A percentile compares a stretch with the other conserved stretches of the same genome.
Evolutionary conservation across 345 rosid genomes (phyloP).

Genomic region (Aquilaria malaccensis): DNA sequence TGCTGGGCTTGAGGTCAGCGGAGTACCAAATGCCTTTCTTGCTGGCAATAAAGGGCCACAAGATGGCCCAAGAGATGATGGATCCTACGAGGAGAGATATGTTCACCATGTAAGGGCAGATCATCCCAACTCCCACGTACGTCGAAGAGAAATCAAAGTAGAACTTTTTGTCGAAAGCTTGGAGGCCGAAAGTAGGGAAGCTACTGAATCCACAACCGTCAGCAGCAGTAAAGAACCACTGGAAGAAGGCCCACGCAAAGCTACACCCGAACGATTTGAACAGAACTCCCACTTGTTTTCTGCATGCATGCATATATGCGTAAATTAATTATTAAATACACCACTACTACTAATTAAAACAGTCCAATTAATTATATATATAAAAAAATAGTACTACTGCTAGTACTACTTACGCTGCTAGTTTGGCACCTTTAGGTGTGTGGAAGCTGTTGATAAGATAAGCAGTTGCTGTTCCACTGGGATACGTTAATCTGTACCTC

Average conservation of each 20-base stretch:
- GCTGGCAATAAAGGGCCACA: constrained; percentile 73
- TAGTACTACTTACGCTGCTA: constrained; percentile 50
- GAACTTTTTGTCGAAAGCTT: constrained; percentile 55
- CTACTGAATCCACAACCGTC: constrained; percentile 74
- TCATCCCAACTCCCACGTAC: constrained; percentile 91
- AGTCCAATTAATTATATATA: background rate
- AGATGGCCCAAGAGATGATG: constrained; percentile 70
- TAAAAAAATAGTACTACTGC: background rate
- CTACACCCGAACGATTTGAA: constrained; percentile 40
- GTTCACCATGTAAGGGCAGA: constrained; percentile 84
- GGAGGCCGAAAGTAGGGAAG: constrained; percentile 75
- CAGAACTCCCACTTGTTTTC: constrained; percentile 49
- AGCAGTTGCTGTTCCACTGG: constrained; percentile 94
- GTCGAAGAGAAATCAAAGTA: constrained; percentile 88
- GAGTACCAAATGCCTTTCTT: constrained; percentile 76
- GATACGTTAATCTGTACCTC: constrained; percentile 76
- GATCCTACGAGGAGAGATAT: constrained; percentile 76
- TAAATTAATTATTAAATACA: background rate
- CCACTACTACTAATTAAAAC: background rate
- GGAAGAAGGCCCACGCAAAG: constrained; percentile 52
- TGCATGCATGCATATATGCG: constrained; percentile 1
- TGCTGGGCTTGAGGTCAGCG: constrained; percentile 29
- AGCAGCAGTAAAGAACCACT: constrained; percentile 51
- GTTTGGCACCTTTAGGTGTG: constrained; percentile 84
- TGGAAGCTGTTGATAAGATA: constrained; percentile 89